Percentiles rank a stretch among this genome's conserved stretches.
Evolutionary conservation across 345 rosid genomes (phyloP).

Genomic region (Salix brachista): DNA sequence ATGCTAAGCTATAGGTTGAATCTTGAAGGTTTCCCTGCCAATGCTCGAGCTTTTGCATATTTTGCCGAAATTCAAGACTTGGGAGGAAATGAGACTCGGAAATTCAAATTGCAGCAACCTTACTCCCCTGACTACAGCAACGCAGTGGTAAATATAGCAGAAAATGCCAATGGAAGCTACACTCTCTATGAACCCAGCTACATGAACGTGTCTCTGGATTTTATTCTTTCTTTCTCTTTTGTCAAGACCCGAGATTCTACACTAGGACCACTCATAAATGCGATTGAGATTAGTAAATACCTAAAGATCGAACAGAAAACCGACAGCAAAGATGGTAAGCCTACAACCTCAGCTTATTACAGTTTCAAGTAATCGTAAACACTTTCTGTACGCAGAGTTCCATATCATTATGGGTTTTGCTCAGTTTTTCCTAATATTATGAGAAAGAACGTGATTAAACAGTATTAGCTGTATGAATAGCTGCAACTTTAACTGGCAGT

Average conservation of each 20-base stretch:
- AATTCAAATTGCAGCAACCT: conserved; percentile 67
- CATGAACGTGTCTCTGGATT: conserved; percentile 77
- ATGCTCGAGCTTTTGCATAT: conserved; percentile 88
- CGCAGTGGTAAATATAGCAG: conserved; percentile 93
- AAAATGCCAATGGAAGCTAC: conserved; percentile 89
- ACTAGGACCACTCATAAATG: conserved; percentile 78
- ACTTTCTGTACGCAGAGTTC: neutral
- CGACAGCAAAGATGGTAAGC: conserved; percentile 60
- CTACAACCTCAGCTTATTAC: neutral
- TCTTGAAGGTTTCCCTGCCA: conserved; percentile 93
- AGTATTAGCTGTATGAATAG: conserved; percentile 10
- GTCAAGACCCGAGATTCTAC: conserved; percentile 75
- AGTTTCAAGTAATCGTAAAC: neutral
- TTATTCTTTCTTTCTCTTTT: conserved; percentile 74
- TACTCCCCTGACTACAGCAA: conserved; percentile 66
- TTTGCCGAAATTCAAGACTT: conserved; percentile 90
- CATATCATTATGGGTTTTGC: neutral
- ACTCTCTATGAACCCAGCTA: conserved; percentile 95
- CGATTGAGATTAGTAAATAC: conserved; percentile 86
- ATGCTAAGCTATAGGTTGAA: conserved; percentile 69
- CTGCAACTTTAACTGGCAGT: conserved; percentile 41
- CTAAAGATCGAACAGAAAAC: conserved; percentile 64
- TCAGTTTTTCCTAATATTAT: neutral
- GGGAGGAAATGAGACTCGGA: conserved; percentile 63
- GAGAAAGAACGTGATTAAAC: conserved; percentile 6